phyloP scores from a whole-genome alignment of 208 protist species.

The Endotrypanum monterogeii region DNA sequence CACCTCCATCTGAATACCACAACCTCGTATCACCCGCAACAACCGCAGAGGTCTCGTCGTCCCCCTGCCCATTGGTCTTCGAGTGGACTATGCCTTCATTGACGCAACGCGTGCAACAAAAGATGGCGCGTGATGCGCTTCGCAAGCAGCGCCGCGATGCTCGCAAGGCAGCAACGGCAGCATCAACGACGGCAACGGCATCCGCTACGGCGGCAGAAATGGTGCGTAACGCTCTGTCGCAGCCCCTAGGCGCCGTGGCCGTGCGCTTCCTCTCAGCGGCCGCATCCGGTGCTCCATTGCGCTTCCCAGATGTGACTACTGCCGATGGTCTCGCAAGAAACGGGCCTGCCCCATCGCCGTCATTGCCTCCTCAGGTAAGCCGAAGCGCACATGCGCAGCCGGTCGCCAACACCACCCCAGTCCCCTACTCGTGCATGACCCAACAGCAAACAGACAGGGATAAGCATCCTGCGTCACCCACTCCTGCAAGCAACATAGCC shows the following conservation, averaged over 20 bases:
- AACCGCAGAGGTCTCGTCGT: neutral
- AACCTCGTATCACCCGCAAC: neutral
- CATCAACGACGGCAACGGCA: neutral
- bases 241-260: constrained; percentile 28
- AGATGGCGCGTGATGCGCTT: constrained; percentile 8
- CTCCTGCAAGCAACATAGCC: neutral
- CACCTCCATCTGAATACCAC: neutral
- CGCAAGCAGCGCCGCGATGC: constrained; percentile 25
- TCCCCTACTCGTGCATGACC: neutral
- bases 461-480: neutral
- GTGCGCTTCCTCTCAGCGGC: constrained; percentile 27
- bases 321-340: neutral
- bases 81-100: constrained; percentile 21
- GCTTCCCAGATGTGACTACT: constrained; percentile 19
- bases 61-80: neutral
- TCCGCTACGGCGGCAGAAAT: constrained; percentile 19
- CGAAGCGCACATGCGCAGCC: neutral
- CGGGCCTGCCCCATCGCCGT: neutral
- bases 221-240: constrained; percentile 20
- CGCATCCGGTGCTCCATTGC: constrained; percentile 11
- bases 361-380: neutral
- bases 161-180: constrained; percentile 2
- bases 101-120: constrained; percentile 13
- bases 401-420: neutral
- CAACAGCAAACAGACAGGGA: neutral